These are phyloP conservation scores for Henckelia pumila DNA, from an alignment of 257 asterid species.

Conservation along the genomic window DNA sequence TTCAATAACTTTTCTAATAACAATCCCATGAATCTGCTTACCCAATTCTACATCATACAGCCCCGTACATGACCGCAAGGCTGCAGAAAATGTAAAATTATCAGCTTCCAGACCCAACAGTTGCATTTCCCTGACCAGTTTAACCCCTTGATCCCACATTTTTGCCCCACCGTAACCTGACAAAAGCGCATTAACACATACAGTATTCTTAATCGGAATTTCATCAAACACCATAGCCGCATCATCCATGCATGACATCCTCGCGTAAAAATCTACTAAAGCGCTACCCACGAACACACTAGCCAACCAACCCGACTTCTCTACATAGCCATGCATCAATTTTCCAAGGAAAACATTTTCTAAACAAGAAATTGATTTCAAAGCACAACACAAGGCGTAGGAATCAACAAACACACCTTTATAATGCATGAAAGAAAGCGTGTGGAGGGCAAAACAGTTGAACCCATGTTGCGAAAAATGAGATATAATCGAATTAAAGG, in stretches of 20 bases:
- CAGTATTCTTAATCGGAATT: conserved; percentile 65
- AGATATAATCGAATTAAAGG: conserved; percentile 69
- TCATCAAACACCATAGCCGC: conserved; percentile 75
- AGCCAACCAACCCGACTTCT: conserved; percentile 57
- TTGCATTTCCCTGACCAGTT: conserved; percentile 47
- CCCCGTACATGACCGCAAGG: conserved; percentile 62
- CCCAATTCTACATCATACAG: conserved; percentile 55
- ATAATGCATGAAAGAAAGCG: conserved; percentile 66
- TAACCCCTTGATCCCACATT: conserved; percentile 57
- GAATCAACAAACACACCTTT: conserved; percentile 57
- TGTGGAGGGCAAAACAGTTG: conserved; percentile 46
- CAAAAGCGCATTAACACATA: conserved; percentile 70
- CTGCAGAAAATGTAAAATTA: conserved; percentile 58
- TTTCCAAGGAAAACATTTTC: conserved; percentile 38
- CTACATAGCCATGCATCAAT: conserved; percentile 48
- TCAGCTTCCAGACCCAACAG: conserved; percentile 41
- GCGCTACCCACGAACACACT: conserved; percentile 84
- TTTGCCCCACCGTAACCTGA: conserved; percentile 69
- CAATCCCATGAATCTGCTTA: conserved; percentile 59
- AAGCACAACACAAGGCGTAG: conserved; percentile 52
- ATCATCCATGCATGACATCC: conserved; percentile 28
- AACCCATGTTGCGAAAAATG: conserved; percentile 57
- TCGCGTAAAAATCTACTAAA: conserved; percentile 53
- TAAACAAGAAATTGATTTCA: conserved; percentile 43
- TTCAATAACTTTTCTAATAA: conserved; percentile 37